A percentile compares a stretch with the other conserved stretches of the same genome.
Evolutionary conservation across 176 grass and related monocot species (phyloP).

Genomic region (Pharus latifolius): DNA sequence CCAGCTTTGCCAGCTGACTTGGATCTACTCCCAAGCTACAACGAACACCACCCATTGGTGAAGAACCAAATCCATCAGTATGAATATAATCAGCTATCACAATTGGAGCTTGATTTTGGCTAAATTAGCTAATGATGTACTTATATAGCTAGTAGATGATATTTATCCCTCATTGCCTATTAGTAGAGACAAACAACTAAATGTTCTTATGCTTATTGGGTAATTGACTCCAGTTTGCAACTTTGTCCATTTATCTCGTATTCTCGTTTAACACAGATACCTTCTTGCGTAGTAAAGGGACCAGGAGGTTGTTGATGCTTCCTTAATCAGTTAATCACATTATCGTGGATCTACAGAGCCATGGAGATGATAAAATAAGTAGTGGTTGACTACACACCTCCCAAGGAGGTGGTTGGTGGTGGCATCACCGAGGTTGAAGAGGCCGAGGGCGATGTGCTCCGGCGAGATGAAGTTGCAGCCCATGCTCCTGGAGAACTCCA

Average conservation of each 20-base stretch:
- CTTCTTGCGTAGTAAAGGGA: too few relatives aligned
- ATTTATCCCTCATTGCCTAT: not conserved
- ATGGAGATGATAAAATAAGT: not conserved
- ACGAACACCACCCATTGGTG: not conserved
- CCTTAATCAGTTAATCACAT: not conserved
- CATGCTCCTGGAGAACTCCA: slow-evolving; percentile 72
- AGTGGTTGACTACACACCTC: slow-evolving; percentile 39
- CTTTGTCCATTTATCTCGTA: not conserved
- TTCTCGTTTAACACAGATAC: too few relatives aligned
- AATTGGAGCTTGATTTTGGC: not conserved
- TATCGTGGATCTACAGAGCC: not conserved
- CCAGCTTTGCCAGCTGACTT: slow-evolving; percentile 57
- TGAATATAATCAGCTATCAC: not conserved
- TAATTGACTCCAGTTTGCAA: not conserved
- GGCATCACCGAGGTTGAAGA: slow-evolving; percentile 65
- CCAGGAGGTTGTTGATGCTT: not conserved
- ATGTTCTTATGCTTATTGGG: not conserved
- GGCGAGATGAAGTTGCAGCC: slow-evolving; percentile 74
- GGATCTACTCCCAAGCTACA: slow-evolving; percentile 75
- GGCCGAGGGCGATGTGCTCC: slow-evolving; percentile 79
- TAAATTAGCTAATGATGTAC: not conserved
- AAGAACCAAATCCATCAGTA: not conserved
- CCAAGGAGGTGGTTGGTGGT: slow-evolving; percentile 53
- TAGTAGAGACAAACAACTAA: not conserved
- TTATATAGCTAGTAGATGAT: not conserved